Evolutionary conservation across 345 rosid genomes (phyloP), one percentile per base, ranked within the genome.

Genomic region (Hibiscus trionum): DNA sequence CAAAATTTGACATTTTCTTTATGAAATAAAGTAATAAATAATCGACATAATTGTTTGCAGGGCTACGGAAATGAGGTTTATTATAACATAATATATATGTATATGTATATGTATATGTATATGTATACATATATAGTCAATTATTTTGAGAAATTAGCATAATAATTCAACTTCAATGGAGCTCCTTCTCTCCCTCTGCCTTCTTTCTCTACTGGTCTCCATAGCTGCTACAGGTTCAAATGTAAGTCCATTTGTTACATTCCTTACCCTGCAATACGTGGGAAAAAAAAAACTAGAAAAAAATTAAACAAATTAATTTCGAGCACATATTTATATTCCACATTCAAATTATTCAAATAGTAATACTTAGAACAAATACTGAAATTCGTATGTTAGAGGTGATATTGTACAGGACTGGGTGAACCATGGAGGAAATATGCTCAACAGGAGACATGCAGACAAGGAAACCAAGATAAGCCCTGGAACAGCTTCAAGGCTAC

Each of bases 401-500:
- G 24, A 53, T 17, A 17, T 1, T 53, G 26, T 53, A 7, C 65
- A 61, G 42, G 19, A 15, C 19, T 61, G 65, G 65, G 10, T 61
- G 31, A 61, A 29, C 65, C 65, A 61, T 29, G 65, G 65, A 14
- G 65, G 65, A 16, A 15, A 61, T 61, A 19, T 61, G 42, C 11
- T 31, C 1, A 31, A 61, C 19, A 61, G 65, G 65, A 31, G 65
- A 31, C 31, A 12, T 29, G 65, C 65, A 5, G 19, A 61, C 42
- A 31, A 29, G 11, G 42, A 61, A 61, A 61, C 65, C 65, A 61
- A 29, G 65, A 61, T 61, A 14, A 14, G 21, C 65, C 65, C 65
- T 14, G 0, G 7, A 56, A 78, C 82, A 1, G 81, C 73, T 39
- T 12, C 49, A 14, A 78, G 52, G 4, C 55, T 85, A 39, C 61